Base-by-base conservation (phyloP, 805 yeast genomes). In the Suhomyces kilbournensis region DNA sequence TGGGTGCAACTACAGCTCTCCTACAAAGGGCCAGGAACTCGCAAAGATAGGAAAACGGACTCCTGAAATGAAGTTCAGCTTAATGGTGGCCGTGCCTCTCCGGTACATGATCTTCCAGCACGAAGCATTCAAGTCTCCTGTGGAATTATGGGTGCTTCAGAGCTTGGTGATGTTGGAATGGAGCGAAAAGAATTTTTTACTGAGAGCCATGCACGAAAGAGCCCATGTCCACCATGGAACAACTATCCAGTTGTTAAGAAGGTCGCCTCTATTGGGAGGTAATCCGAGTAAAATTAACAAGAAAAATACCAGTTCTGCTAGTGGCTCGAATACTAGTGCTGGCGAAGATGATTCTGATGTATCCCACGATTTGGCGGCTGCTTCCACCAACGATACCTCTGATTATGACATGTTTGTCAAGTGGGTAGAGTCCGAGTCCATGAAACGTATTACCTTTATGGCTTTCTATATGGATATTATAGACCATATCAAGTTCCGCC, bases 211-310 rank as follows among this genome's bases (percentile, higher is more conserved):
- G 60, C 97, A 90, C 64, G 97, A 90, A 68, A 69, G 97, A 46
- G 88, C 90, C 0, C 93, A 86, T 66, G 71, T 90, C 19, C 96
- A 90, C 64, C 97, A 90, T 66, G 96, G 94, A 4, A 86, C 96
- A 0, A 84, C 92, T 0, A 84, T 89, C 40, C 96, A 90, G 66
- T 69, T 90, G 43, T 69, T 90, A 47, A 72, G 96, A 58, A 75
- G 96, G 59, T 82, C 90, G 0, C 90, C 96, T 1, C 80, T 87
- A 0, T 67, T 90, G 32, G 91, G 91, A 12, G 91, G 91, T 0
- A 82, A 86, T 52, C 88, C 90, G 0, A 68, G 65, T 44, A 69
- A 59, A 45, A 58, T 57, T 50, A 69, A 59, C 15, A 66, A 59
- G 50, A 64, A 51, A 44, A 60, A 57, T 3, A 51, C 52, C 50